These are phyloP conservation scores for Camelina neglecta DNA, from an alignment of 345 rosid species.

Conservation along the genomic window DNA sequence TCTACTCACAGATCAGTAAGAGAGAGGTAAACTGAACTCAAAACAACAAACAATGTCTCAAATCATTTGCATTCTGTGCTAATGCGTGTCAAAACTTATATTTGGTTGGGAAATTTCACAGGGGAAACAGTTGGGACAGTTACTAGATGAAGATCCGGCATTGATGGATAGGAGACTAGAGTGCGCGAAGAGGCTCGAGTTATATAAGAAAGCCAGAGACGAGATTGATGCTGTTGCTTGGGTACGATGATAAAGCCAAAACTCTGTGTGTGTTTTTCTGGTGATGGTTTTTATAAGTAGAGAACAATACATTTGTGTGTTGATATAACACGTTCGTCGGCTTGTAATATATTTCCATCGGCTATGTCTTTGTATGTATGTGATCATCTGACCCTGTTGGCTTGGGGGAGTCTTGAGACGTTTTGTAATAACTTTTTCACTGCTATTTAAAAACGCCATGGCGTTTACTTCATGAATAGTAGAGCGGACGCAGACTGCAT, in stretches of 20 bases:
- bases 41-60: not conserved
- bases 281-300: conserved; percentile 19
- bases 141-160: conserved; percentile 79
- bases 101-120: conserved; percentile 13
- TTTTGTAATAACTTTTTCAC: not conserved
- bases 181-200: conserved; percentile 68
- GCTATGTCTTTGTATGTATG: not conserved
- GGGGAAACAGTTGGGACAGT: conserved; percentile 60
- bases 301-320: not conserved
- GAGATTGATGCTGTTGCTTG: conserved; percentile 72
- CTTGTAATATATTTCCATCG: conserved; percentile 7
- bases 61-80: not conserved
- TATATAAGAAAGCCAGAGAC: conserved; percentile 72
- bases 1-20: conserved; percentile 72
- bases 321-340: conserved; percentile 3
- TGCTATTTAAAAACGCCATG: not conserved
- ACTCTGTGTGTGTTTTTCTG: not conserved
- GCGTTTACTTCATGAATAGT: not conserved
- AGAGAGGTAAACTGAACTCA: conserved; percentile 54
- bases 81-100: not conserved
- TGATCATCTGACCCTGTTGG: not conserved
- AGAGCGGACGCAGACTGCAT: not conserved
- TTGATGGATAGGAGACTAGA: conserved; percentile 74
- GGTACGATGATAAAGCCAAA: conserved; percentile 40
- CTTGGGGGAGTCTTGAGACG: not conserved